Base-by-base conservation (phyloP, 768 basidiomycete species). In the Agrocybe pediades region DNA sequence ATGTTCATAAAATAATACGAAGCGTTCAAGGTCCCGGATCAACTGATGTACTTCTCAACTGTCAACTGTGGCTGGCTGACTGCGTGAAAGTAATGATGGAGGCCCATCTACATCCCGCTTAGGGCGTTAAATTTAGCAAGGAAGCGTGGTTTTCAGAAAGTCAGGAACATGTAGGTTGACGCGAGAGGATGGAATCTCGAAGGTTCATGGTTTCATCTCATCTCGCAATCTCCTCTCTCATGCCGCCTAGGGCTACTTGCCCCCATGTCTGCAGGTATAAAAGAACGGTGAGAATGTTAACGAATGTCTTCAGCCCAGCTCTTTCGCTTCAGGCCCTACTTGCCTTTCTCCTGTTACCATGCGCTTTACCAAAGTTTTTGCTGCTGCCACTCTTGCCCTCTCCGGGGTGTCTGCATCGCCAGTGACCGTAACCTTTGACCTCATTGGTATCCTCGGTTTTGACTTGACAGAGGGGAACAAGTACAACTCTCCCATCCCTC, bases 401-500 rank as follows among this genome's bases (percentile, higher is more conserved):
- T 61, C 63, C 55, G 54, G 71, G 51, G 58, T 72, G 44, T 61
- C 61, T 29, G 62, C 66, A 24, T 46, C 49, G 24, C 42, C 60
- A 9, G 27, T 58, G 51, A 26, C 62, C 24, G n/a, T 21, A 20
- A 33, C 30, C 6, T 53, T 52, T 17, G 50, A 56, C 54, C 46
- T 59, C 46, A 39, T 23, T 36, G 9, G 11, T 25, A 30, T 68
- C 19, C 43, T 69, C 17, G 68, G 66, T 1, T 54, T 58, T 48
- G 68, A 74, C 55, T 59, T 77, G 51, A 68, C 62, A 26, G 39
- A 50, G 23, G 43, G 41, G 39, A 76, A 71, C 58, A 43, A 68
- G 54, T 78, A 74, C 51, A 72, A 72, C 41, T 65, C 77, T 24
- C 77, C 77, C 8, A 54, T 56, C 30, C 64, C 71, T 24, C 76